These are phyloP conservation scores for Backusella sp. DNA, from an alignment of 192 early-diverging fungal species.

Conservation along the genomic window DNA sequence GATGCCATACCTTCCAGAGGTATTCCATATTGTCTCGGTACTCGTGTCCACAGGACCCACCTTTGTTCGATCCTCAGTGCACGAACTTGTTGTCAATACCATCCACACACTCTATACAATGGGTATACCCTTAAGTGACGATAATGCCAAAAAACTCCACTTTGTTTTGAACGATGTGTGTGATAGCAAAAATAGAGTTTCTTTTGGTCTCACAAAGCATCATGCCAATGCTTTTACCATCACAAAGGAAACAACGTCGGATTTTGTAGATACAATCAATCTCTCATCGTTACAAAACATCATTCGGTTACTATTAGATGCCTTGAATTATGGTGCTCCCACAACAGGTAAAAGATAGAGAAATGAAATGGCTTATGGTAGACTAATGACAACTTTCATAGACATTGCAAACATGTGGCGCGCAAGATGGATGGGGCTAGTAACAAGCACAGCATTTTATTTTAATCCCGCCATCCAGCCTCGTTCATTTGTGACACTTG, in stretches of 20 bases:
- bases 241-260: slow-evolving; percentile 46
- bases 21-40: slow-evolving; percentile 81
- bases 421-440: slow-evolving; percentile 87
- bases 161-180: slow-evolving; percentile 72
- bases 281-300: slow-evolving; percentile 48
- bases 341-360: slow-evolving; percentile 45
- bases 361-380: neutral
- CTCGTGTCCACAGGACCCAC: slow-evolving; percentile 79
- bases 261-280: slow-evolving; percentile 44
- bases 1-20: slow-evolving; percentile 72
- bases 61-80: slow-evolving; percentile 77
- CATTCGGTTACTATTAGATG: slow-evolving; percentile 60
- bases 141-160: slow-evolving; percentile 48
- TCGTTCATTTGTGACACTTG: slow-evolving; percentile 86
- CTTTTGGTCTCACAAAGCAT: slow-evolving; percentile 69
- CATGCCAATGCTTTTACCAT: slow-evolving; percentile 66
- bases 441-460: slow-evolving; percentile 88
- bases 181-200: slow-evolving; percentile 70
- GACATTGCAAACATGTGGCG: slow-evolving; percentile 80
- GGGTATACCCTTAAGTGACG: slow-evolving; percentile 46
- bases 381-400: slow-evolving; percentile 13
- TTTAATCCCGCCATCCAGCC: slow-evolving; percentile 92
- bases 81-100: slow-evolving; percentile 87
- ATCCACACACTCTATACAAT: slow-evolving; percentile 75
- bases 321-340: slow-evolving; percentile 59